phyloP scores from a whole-genome alignment of 2,329 filamentous ascomycete species.

The Graphilbum fragrans region DNA sequence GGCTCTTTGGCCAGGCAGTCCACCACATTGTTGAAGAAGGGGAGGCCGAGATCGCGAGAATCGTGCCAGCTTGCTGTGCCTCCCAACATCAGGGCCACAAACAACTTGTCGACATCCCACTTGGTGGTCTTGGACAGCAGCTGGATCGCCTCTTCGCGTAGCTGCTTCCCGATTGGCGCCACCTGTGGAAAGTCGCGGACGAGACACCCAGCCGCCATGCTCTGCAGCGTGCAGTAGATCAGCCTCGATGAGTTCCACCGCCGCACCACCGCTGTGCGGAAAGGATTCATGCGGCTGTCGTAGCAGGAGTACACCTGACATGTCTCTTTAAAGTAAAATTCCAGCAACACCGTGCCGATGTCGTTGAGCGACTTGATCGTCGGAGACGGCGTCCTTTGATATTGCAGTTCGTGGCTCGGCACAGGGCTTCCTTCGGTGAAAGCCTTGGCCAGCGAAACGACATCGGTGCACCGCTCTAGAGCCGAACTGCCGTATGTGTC shows the following conservation, averaged over 20 bases:
- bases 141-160: slow-evolving; percentile 39
- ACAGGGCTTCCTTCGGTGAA: neutral
- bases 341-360: slow-evolving; percentile 37
- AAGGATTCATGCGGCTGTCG: slow-evolving; percentile 42
- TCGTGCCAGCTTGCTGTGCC: slow-evolving; percentile 43
- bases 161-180: slow-evolving; percentile 32
- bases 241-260: slow-evolving; percentile 27
- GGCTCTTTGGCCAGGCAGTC: slow-evolving; percentile 19
- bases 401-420: neutral
- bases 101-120: slow-evolving; percentile 34
- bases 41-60: slow-evolving; percentile 35
- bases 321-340: slow-evolving; percentile 46
- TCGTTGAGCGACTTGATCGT: slow-evolving; percentile 29
- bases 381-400: neutral
- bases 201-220: slow-evolving; percentile 44
- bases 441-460: neutral
- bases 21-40: slow-evolving; percentile 35
- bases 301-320: slow-evolving; percentile 44
- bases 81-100: slow-evolving; percentile 40
- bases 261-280: slow-evolving; percentile 34
- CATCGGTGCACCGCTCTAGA: neutral
- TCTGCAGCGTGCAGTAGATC: slow-evolving; percentile 42
- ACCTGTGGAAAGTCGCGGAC: slow-evolving; percentile 41
- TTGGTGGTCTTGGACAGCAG: slow-evolving; percentile 31
- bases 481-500: neutral